Evolutionary conservation across 495 filamentous ascomycete species (phyloP).

Genomic region (Penicillium steckii): DNA sequence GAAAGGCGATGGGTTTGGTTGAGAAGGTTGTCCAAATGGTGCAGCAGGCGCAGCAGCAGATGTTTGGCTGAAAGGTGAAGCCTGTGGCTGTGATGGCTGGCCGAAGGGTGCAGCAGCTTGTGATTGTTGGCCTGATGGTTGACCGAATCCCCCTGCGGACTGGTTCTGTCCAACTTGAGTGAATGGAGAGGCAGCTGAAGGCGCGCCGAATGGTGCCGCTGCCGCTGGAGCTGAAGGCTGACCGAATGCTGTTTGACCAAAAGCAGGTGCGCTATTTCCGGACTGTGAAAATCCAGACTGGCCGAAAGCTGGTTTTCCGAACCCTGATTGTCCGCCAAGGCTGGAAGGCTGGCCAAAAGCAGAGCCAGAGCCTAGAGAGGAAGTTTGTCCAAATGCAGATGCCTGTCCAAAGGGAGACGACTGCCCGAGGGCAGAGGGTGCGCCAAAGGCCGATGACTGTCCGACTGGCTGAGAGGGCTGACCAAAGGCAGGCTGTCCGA

Average conservation of each 20-base stretch:
- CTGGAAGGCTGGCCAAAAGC: conserved; percentile 34
- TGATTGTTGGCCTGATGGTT: conserved; percentile 18
- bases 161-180: conserved; percentile 6
- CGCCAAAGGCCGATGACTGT: conserved; percentile 27
- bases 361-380: conserved; percentile 23
- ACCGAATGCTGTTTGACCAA: conserved; percentile 17
- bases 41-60: conserved; percentile 12
- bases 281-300: not conserved
- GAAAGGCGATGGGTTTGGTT: conserved; percentile 14
- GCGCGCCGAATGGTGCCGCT: conserved; percentile 16
- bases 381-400: conserved; percentile 32
- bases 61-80: conserved; percentile 15
- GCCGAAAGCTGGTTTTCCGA: conserved; percentile 25
- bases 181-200: conserved; percentile 4
- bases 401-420: conserved; percentile 32
- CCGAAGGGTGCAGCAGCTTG: conserved; percentile 23
- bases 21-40: conserved; percentile 37
- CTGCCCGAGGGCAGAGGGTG: conserved; percentile 23
- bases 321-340: conserved; percentile 31
- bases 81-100: conserved; percentile 22
- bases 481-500: conserved; percentile 25
- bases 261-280: too few relatives aligned
- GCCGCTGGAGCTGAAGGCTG: conserved; percentile 18
- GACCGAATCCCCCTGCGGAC: conserved; percentile 2
- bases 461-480: conserved; percentile 15